Conservation (phyloP, 306 rosid genomes). For the Acacia confusa region DNA sequence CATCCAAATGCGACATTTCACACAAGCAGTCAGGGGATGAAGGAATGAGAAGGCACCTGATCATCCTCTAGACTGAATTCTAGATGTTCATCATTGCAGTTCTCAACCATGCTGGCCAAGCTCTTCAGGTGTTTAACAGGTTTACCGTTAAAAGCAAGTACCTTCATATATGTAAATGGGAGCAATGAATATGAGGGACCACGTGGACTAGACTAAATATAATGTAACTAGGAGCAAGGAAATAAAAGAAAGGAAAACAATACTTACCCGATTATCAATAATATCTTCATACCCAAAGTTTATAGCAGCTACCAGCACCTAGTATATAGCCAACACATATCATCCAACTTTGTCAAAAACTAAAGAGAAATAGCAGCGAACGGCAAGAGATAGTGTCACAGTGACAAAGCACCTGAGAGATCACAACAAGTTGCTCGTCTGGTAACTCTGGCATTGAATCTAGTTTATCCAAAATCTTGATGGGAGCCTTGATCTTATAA, state of each 20-base stretch:
- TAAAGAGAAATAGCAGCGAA: conserved; percentile 2
- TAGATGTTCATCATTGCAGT: conserved; percentile 73
- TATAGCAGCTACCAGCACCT: conserved; percentile 97
- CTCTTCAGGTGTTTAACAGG: conserved; percentile 86
- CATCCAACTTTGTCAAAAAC: conserved; percentile 20
- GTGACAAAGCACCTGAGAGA: conserved; percentile 75
- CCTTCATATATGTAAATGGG: conserved; percentile 45
- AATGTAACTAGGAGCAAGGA: conserved; percentile 20
- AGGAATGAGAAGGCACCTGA: conserved; percentile 60
- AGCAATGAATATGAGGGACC: not conserved
- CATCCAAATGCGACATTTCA: conserved; percentile 2
- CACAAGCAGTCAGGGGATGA: conserved; percentile 10
- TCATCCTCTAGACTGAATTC: conserved; percentile 82
- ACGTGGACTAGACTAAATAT: conserved; percentile 10
- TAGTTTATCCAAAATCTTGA: conserved; percentile 89
- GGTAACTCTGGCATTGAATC: conserved; percentile 84
- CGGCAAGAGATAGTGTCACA: conserved; percentile 7
- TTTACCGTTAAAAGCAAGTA: conserved; percentile 81
- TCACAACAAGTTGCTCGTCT: conserved; percentile 87
- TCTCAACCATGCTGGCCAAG: conserved; percentile 89
- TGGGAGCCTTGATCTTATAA: conserved; percentile 91
- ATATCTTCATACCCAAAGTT: conserved; percentile 95
- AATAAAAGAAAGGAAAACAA: not conserved
- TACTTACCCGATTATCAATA: conserved; percentile 79
- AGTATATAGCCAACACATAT: conserved; percentile 33